Evolutionary conservation across 2,329 filamentous ascomycete genomes (phyloP), one percentile per base, ranked within the genome.

Genomic region (Clonostachys rosea): DNA sequence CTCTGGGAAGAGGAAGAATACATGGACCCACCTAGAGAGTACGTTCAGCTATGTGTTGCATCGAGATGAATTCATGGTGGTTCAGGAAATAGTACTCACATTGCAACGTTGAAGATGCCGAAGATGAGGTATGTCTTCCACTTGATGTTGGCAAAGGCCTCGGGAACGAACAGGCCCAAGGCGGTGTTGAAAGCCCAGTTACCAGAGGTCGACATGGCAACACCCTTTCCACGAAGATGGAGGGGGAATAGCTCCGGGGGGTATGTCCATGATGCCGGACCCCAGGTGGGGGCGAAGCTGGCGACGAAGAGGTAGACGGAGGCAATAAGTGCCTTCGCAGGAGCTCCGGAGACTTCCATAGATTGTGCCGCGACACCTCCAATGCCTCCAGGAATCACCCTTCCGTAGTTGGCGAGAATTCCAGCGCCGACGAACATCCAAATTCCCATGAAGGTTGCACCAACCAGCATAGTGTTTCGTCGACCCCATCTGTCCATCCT

Each of bases 401-500:
- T 53, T 17, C 75, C 76, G 47, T 76, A 67, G 3, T 59, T 63
- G 6, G 72, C 75, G 52, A 82, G 71, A 11, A 79, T 65, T 7
- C 69, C 78, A 3, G 73, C 78, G 18, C 79, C 78, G 44, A 75
- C 63, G 36, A 75, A 79, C 58, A 81, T 79, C 52, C 74, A 87
- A 2, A 77, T 56, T 5, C 72, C 79, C 85, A 88, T 88, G 20
- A 84, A 79, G 17, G 84, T 67, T 35, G 74, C 79, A 48, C 85
- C 85, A n/a, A 75, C 65, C 43, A 87, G 79, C 49, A 89, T 75
- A 8, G 87, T 72, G 47, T 81, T 78, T 42, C 84, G 84, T 52
- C 88, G 87, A 42, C 89, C 89, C 82, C 85, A 89, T 47, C 75
- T 73, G 55, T 94, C 88, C 56, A 91, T 78, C 69, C 33, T n/a